Evolutionary conservation across 2,329 filamentous ascomycete species (phyloP), one percentile per base, ranked within the genome.

Genomic region (Venturia asperata): DNA sequence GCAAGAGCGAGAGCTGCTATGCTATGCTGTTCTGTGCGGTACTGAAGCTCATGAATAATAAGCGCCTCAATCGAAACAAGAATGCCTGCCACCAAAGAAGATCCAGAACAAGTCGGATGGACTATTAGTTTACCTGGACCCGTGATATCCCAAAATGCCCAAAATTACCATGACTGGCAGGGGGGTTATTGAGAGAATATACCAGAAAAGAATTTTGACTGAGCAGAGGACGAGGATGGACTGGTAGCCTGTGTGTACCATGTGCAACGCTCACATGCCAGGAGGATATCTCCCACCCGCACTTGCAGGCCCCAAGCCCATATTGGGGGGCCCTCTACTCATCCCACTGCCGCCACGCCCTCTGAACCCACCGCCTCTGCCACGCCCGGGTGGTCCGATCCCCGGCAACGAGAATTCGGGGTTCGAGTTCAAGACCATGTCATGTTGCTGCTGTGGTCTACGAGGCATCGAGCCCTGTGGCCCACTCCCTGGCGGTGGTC

Each of bases 331-430:
- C 1, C 52, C 52, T n/a, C 52, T 58, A 37, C 52, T 58, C 43
- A 66, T 71, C 15, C 69, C 69, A 52, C 72, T 68, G 30, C 70
- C 67, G 19, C 73, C 74, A 11, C 72, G 72, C 61, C 73, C 70
- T 10, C 74, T 41, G 21, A 49, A 70, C 56, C 74, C 69, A 11
- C 72, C 64, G 39, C 71, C 72, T 47, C 75, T 66, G 2, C 76
- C 67, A 49, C 74, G 67, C 5, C 70, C 69, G n/a, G 70, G 69
- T n/a, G 72, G 66, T 4, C 73, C 74, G 9, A 76, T 72, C 6
- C 78, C 78, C 6, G 87, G 87, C 37, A 97, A 75, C 68, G 88
- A 83, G 77, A 97, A 97, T 74, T 97, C 92, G 0, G 92, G 92
- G 72, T 96, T 96, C 56, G 81, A 86, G 71, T 87, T 86, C 66